Conservation (phyloP, 2,329 filamentous ascomycete species). For the Pseudogymnoascus sp. region DNA sequence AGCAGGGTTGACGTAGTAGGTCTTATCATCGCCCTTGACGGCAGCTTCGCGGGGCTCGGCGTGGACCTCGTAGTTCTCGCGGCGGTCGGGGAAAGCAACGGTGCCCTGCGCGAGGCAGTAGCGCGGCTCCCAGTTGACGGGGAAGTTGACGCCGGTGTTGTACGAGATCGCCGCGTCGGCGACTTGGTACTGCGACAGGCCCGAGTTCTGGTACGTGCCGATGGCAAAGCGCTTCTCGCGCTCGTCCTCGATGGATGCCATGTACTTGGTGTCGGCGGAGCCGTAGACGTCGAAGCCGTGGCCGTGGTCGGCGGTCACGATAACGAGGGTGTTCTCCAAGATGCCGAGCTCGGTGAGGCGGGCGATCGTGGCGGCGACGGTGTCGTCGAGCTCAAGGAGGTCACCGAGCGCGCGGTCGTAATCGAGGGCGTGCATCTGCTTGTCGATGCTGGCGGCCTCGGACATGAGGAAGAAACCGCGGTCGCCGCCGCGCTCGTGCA, state of each 20-base stretch:
- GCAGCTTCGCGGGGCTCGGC: constrained; percentile 58
- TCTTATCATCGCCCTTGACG: constrained; percentile 39
- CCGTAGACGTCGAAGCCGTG: constrained; percentile 86
- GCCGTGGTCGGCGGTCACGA: constrained; percentile 82
- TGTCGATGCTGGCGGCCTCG: constrained; percentile 78
- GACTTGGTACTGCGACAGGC: constrained; percentile 65
- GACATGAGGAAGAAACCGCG: constrained; percentile 83
- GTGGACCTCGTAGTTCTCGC: constrained; percentile 69
- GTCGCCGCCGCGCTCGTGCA: constrained; percentile 56
- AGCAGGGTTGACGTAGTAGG: constrained; percentile 57
- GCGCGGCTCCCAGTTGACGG: constrained; percentile 74
- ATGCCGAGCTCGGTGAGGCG: constrained; percentile 58
- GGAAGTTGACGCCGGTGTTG: constrained; percentile 67
- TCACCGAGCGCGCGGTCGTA: constrained; percentile 81
- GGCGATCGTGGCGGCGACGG: constrained; percentile 63
- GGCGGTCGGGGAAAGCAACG: constrained; percentile 62
- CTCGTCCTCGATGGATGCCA: constrained; percentile 46
- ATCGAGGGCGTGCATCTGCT: constrained; percentile 81
- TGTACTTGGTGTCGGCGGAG: constrained; percentile 70
- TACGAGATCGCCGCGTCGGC: constrained; percentile 52
- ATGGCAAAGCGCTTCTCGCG: constrained; percentile 68
- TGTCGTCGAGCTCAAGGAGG: constrained; percentile 78
- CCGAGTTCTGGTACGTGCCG: constrained; percentile 64
- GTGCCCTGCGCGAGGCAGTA: constrained; percentile 71
- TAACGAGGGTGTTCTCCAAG: constrained; percentile 66